Percentiles rank a stretch among this genome's conserved stretches.
phyloP scores from a whole-genome alignment of 164 flowering plant species.

The Nelumbo lutea region DNA sequence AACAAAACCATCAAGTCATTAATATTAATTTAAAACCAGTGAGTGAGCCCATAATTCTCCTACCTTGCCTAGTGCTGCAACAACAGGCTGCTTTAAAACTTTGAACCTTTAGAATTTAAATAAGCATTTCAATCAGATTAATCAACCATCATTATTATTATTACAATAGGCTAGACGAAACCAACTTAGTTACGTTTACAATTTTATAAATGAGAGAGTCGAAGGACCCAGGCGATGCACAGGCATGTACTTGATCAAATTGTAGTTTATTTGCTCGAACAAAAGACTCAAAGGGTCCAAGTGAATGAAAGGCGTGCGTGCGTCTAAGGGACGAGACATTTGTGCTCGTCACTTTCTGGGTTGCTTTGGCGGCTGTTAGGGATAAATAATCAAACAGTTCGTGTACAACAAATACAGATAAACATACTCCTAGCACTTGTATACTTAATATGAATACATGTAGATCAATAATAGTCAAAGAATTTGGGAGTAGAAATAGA shows the following conservation, averaged over 20 bases:
- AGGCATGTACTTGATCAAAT: background rate
- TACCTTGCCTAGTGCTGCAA: background rate
- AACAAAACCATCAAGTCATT: background rate
- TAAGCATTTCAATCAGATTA: no score
- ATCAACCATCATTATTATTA: no score
- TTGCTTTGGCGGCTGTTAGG: conserved; percentile 20
- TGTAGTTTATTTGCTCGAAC: background rate
- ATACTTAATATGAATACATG: background rate
- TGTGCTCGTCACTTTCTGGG: conserved; percentile 18
- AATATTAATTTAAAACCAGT: no score
- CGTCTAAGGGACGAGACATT: conserved; percentile 17
- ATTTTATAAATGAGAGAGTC: background rate
- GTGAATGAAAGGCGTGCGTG: conserved; percentile 25
- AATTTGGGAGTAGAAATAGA: conserved; percentile 11
- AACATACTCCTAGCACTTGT: background rate
- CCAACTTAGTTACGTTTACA: conserved; percentile 24
- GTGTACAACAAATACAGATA: background rate
- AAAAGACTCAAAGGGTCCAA: background rate
- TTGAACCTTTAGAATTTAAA: no score
- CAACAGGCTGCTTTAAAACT: conserved; percentile 9
- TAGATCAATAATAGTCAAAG: background rate
- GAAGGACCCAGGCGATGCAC: background rate
- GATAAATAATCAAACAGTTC: no score
- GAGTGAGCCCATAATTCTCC: no score
- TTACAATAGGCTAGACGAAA: background rate